Conservation (phyloP, 306 rosid species). For the Quercus mongolica region DNA sequence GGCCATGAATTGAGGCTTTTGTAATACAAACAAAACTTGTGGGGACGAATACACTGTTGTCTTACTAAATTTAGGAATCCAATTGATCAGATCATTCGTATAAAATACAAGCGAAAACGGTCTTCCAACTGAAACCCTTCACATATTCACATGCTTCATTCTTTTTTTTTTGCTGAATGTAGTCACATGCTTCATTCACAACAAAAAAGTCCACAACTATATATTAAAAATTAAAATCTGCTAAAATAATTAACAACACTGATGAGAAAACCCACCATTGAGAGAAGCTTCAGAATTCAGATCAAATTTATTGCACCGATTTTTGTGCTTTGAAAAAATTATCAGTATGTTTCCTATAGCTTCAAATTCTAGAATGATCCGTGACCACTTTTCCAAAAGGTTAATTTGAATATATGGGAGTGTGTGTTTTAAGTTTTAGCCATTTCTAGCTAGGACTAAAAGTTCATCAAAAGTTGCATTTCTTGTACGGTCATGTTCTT, state of each 20-base stretch:
- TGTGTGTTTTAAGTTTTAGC: background rate
- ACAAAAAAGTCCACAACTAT: constrained; percentile 10
- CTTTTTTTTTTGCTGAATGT: background rate
- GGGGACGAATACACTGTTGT: constrained; percentile 39
- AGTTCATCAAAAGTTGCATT: too few species aligned
- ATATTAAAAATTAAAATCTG: constrained; percentile 1
- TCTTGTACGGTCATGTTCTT: background rate
- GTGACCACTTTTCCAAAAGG: constrained; percentile 34
- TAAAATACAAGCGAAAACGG: constrained; percentile 7
- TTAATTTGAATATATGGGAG: background rate
- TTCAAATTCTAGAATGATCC: constrained; percentile 56
- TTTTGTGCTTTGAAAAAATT: background rate
- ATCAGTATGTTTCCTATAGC: background rate
- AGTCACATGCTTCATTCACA: constrained; percentile 33
- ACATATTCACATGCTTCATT: constrained; percentile 33
- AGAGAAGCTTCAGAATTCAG: constrained; percentile 19
- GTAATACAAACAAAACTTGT: constrained; percentile 12
- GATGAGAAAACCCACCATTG: background rate
- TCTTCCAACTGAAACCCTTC: constrained; percentile 14
- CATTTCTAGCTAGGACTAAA: constrained; percentile 12
- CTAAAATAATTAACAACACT: constrained; percentile 8
- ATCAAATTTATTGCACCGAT: constrained; percentile 17
- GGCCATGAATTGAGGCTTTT: constrained; percentile 25
- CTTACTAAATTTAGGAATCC: constrained; percentile 18
- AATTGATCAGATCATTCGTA: constrained; percentile 6